These are phyloP conservation scores for Alternaria infectoria DNA, from an alignment of 2,329 filamentous ascomycete genomes.

Conservation along the genomic window DNA sequence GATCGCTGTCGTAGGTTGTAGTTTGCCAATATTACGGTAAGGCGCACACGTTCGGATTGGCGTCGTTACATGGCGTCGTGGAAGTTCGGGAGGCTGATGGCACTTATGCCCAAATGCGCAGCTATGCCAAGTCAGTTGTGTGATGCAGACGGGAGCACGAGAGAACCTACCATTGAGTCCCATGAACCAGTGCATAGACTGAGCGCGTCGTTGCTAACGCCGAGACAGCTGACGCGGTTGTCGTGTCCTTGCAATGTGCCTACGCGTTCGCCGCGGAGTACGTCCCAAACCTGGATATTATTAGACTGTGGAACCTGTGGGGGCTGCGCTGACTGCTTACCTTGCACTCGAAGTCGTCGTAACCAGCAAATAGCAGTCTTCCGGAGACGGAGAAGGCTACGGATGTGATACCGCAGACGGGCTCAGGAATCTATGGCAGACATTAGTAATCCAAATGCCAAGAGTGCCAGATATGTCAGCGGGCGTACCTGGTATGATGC, in stretches of 20 bases:
- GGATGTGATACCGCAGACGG: slow-evolving; percentile 96
- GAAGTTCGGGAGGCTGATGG: slow-evolving; percentile 19
- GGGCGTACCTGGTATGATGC: slow-evolving; percentile 63
- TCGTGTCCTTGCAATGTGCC: slow-evolving; percentile 96
- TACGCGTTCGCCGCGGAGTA: slow-evolving; percentile 94
- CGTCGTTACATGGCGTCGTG: slow-evolving; percentile 42
- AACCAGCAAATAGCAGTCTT: slow-evolving; percentile 91
- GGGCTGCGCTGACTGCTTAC: slow-evolving; percentile 59
- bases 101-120: slow-evolving; percentile 60
- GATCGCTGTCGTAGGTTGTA: slow-evolving; percentile 35
- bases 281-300: slow-evolving; percentile 86
- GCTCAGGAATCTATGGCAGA: slow-evolving; percentile 82
- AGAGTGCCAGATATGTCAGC: neutral
- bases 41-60: slow-evolving; percentile 39
- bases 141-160: neutral
- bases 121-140: slow-evolving; percentile 46
- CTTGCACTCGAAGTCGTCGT: slow-evolving; percentile 99
- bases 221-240: slow-evolving; percentile 97
- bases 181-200: slow-evolving; percentile 99
- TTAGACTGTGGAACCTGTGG: slow-evolving; percentile 47
- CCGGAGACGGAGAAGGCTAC: slow-evolving; percentile 98
- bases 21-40: slow-evolving; percentile 33
- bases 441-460: slow-evolving; percentile 32
- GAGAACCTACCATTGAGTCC: slow-evolving; percentile 88
- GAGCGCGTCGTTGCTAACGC: slow-evolving; percentile 98